phyloP scores from a whole-genome alignment of 2,329 filamentous ascomycete genomes.

The Venturiaceae sp. region DNA sequence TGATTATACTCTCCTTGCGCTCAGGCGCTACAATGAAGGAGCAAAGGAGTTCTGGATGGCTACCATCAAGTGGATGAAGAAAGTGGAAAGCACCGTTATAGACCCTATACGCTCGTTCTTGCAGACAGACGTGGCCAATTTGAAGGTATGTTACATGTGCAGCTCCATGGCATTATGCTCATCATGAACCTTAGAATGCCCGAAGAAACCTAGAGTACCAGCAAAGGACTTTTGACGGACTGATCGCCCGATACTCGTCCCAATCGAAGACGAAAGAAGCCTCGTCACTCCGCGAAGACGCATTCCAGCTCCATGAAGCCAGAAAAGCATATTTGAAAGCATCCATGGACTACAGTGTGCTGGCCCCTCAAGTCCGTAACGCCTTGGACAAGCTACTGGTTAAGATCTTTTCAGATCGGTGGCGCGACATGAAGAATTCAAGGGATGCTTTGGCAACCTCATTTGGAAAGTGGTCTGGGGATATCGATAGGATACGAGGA shows the following conservation, averaged over 20 bases:
- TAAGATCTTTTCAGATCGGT: constrained; percentile 74
- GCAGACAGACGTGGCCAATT: constrained; percentile 65
- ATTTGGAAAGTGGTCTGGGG: constrained; percentile 59
- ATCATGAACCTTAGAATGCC: constrained; percentile 42
- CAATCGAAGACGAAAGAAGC: constrained; percentile 93
- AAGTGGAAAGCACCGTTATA: constrained; percentile 64
- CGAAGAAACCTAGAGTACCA: constrained; percentile 65
- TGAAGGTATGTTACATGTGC: constrained; percentile 45
- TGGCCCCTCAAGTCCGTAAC: constrained; percentile 75
- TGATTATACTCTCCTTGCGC: constrained; percentile 83
- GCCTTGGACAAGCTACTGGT: constrained; percentile 81
- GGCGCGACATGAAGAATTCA: constrained; percentile 70
- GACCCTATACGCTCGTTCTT: constrained; percentile 79
- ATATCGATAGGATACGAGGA: constrained; percentile 85
- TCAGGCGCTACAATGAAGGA: constrained; percentile 77
- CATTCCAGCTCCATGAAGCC: constrained; percentile 89
- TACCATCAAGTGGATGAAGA: constrained; percentile 62
- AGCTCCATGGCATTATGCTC: background rate
- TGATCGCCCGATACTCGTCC: constrained; percentile 69
- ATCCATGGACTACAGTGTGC: constrained; percentile 85
- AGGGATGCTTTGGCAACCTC: constrained; percentile 53
- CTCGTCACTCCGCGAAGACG: constrained; percentile 83
- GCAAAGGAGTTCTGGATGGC: constrained; percentile 81
- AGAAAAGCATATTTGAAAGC: constrained; percentile 84
- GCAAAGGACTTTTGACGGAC: constrained; percentile 76